Evolutionary conservation across 768 basidiomycete genomes (phyloP).

Genomic region (Auriscalpium vulgare): DNA sequence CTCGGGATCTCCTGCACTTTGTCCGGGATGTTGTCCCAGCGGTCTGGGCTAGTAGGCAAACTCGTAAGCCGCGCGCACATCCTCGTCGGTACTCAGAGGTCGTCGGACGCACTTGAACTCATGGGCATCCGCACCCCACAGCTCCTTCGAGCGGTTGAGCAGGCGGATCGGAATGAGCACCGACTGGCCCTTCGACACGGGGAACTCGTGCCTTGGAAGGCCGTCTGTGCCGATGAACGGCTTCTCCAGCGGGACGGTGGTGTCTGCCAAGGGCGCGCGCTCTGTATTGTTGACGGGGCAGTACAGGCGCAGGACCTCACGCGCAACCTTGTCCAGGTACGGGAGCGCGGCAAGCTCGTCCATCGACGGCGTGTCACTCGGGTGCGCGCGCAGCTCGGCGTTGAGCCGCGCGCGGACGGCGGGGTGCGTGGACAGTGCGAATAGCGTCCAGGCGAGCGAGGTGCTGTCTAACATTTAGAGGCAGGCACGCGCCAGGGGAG

Average conservation of each 20-base stretch:
- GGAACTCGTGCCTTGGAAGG: not conserved
- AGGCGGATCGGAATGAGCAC: constrained; percentile 8
- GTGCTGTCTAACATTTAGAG: constrained; percentile 17
- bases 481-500: not conserved
- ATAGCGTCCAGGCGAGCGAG: constrained; percentile 51
- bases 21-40: constrained; percentile 13
- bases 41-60: constrained; percentile 9
- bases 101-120: constrained; percentile 16
- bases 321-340: constrained; percentile 40
- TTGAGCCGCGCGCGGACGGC: constrained; percentile 48
- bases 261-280: constrained; percentile 10
- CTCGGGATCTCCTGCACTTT: constrained; percentile 4
- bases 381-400: constrained; percentile 43
- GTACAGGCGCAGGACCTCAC: constrained; percentile 10
- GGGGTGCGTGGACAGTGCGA: constrained; percentile 39
- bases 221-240: constrained; percentile 16
- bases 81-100: not conserved
- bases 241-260: constrained; percentile 8
- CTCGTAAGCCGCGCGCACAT: not conserved
- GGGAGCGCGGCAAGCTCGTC: constrained; percentile 59
- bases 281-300: constrained; percentile 10
- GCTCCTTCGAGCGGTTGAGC: constrained; percentile 6
- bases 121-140: constrained; percentile 17
- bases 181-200: constrained; percentile 5
- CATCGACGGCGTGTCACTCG: constrained; percentile 56